Conservation (phyloP, 2,329 filamentous ascomycete species). For the Fusarium nisikadoi region DNA sequence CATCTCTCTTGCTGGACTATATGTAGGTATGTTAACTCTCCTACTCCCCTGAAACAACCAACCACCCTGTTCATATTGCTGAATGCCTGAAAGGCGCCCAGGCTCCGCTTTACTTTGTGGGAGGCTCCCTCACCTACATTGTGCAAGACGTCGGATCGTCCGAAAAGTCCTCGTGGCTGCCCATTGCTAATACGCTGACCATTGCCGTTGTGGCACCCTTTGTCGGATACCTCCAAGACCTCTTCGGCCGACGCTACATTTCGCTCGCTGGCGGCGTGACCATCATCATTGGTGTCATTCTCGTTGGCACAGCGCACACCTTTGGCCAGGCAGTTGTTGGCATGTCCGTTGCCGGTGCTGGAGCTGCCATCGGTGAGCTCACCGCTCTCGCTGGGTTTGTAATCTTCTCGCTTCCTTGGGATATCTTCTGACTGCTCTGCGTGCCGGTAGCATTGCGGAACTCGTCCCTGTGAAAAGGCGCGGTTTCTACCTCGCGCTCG, state of each 20-base stretch:
- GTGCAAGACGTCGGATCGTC: not conserved
- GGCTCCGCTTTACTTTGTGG: not conserved
- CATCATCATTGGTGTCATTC: not conserved
- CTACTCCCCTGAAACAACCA: too few relatives aligned
- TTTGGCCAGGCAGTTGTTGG: not conserved
- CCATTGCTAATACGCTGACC: not conserved
- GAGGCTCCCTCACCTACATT: not conserved
- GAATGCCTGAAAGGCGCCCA: not conserved
- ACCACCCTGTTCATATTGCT: not conserved
- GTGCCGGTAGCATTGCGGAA: not conserved
- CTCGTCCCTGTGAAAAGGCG: not conserved
- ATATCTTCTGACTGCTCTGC: rapidly evolving
- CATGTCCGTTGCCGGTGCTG: not conserved
- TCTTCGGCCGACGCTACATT: not conserved
- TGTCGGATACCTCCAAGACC: not conserved
- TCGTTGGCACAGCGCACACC: not conserved
- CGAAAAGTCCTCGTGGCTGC: not conserved
- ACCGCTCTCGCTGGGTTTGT: not conserved
- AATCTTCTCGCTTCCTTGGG: rapidly evolving
- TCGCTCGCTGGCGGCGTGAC: not conserved
- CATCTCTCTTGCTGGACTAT: not conserved
- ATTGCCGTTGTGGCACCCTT: not conserved
- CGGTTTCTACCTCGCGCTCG: not conserved
- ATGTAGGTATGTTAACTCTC: not conserved
- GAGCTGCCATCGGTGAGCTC: not conserved